phyloP scores from a whole-genome alignment of 495 filamentous ascomycete species.

The Halenospora varia region DNA sequence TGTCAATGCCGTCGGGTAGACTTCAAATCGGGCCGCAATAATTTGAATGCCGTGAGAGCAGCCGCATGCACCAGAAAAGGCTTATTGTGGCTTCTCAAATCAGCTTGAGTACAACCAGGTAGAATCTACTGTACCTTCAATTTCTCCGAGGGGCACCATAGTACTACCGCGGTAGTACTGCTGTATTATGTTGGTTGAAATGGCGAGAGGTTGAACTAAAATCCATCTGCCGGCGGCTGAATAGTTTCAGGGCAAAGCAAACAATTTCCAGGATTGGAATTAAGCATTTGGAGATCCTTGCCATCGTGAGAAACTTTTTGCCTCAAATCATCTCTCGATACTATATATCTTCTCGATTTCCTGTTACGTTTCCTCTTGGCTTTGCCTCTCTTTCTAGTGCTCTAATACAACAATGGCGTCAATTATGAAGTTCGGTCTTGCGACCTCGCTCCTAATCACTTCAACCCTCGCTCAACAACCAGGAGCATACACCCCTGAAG shows the following conservation, averaged over 20 bases:
- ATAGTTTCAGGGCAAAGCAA: not conserved
- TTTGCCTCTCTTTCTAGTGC: too few species aligned
- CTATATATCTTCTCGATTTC: not conserved
- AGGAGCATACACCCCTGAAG: slow-evolving; percentile 32
- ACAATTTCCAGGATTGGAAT: not conserved
- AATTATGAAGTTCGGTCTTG: not conserved
- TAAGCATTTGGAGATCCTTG: too few species aligned
- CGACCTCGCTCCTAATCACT: slow-evolving; percentile 11
- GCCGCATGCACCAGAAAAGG: too few species aligned
- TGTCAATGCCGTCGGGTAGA: not conserved
- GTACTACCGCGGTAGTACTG: not conserved
- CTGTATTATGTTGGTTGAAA: not conserved
- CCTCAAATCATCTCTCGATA: not conserved
- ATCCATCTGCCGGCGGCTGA: not conserved
- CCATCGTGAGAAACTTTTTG: not conserved
- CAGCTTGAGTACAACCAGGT: too few species aligned
- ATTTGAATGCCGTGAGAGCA: too few species aligned
- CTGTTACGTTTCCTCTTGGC: not conserved
- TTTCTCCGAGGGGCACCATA: not conserved
- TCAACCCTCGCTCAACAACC: slow-evolving; percentile 21
- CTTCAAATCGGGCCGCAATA: too few species aligned
- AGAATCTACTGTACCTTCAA: not conserved
- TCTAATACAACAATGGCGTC: not conserved
- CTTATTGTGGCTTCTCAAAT: too few species aligned
- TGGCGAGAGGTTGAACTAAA: not conserved